Conservation (phyloP, 1,284 basidiomycete genomes). For the Tremellales sp. region DNA sequence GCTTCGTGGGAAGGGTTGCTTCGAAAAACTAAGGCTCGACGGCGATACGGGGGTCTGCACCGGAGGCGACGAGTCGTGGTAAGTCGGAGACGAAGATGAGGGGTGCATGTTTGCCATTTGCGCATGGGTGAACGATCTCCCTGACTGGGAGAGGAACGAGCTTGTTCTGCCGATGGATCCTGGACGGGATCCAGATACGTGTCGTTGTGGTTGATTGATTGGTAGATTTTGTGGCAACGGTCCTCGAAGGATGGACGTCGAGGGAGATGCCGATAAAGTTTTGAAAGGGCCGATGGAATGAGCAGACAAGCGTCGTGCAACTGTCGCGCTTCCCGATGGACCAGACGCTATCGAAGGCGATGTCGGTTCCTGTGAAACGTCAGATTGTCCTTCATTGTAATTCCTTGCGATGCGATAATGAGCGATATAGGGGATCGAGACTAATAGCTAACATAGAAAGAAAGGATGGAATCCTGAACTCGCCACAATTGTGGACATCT, state of each 20-base stretch:
- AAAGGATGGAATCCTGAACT: too few species aligned
- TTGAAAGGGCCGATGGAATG: constrained; percentile 43
- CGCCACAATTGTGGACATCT: too few species aligned
- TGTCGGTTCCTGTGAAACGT: constrained; percentile 11
- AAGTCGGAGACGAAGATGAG: constrained; percentile 26
- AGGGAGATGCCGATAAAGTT: constrained; percentile 35
- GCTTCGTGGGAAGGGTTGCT: constrained; percentile 33
- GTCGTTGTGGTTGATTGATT: constrained; percentile 10
- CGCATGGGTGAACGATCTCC: constrained; percentile 46
- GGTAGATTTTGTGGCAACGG: constrained; percentile 5
- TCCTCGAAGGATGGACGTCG: constrained; percentile 36
- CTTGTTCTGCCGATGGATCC: constrained; percentile 38
- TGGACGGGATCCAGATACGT: constrained; percentile 14
- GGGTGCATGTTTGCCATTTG: constrained; percentile 39
- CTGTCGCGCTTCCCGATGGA: constrained; percentile 23
- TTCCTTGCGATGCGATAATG: not conserved
- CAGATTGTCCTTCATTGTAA: not conserved
- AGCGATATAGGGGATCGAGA: too few species aligned
- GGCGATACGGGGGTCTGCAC: constrained; percentile 25
- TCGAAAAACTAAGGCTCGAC: constrained; percentile 35
- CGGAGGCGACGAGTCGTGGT: constrained; percentile 15
- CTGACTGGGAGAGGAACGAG: constrained; percentile 46
- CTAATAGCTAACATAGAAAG: too few species aligned
- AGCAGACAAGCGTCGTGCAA: constrained; percentile 40
- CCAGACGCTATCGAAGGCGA: constrained; percentile 17